Evolutionary conservation across 2,329 filamentous ascomycete species (phyloP).

Genomic region (Hypoxylon sp.): DNA sequence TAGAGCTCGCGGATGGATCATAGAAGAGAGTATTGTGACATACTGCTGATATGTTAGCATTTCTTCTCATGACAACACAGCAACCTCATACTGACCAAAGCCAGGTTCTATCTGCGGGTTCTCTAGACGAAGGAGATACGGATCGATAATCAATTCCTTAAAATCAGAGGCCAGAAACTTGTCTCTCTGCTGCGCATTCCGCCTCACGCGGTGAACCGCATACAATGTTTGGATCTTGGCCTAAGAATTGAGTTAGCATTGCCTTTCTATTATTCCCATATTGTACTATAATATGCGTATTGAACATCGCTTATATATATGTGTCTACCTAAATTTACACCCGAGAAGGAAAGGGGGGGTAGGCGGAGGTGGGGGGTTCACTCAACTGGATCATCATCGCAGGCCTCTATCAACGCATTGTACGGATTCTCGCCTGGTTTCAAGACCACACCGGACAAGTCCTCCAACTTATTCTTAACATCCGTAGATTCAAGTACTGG

Average conservation of each 20-base stretch:
- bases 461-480: conserved; percentile 60
- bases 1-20: no score
- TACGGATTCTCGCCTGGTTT: conserved; percentile 75
- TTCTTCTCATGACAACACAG: no score
- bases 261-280: background rate
- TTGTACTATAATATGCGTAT: conserved; percentile 2
- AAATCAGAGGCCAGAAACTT: conserved; percentile 77
- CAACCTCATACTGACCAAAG: conserved; percentile 56
- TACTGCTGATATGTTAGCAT: conserved; percentile 28
- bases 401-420: conserved; percentile 74
- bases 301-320: conserved; percentile 1
- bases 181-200: conserved; percentile 78
- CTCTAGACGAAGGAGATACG: conserved; percentile 75
- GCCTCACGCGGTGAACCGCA: conserved; percentile 73
- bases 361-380: conserved; percentile 13
- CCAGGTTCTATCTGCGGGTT: conserved; percentile 69
- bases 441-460: conserved; percentile 61
- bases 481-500: conserved; percentile 52
- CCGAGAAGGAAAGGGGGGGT: background rate
- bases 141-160: conserved; percentile 76
- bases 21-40: conserved; percentile 14
- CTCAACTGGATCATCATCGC: conserved; percentile 71
- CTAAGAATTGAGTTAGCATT: conserved; percentile 53
- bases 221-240: conserved; percentile 76
- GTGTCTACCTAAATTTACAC: no score